A percentile compares a stretch with the other conserved stretches of the same genome.
Evolutionary conservation across 2,329 filamentous ascomycete genomes (phyloP).

Genomic region (Colletotrichum sp.): DNA sequence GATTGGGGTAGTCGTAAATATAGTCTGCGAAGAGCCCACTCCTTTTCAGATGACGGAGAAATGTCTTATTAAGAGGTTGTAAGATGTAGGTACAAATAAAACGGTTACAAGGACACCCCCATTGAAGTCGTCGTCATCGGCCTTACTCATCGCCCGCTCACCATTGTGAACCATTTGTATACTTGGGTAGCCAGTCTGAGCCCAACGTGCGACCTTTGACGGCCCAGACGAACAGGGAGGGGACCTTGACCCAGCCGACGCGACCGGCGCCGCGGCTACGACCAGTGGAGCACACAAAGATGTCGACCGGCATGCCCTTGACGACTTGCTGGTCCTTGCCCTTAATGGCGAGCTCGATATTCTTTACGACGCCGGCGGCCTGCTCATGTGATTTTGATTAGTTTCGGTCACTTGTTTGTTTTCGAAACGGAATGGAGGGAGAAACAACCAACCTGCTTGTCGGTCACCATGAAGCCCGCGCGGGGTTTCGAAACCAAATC

Average conservation of each 20-base stretch:
- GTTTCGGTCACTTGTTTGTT: background rate
- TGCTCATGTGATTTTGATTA: constrained; percentile 20
- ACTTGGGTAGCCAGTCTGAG: constrained; percentile 46
- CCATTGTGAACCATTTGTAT: constrained; percentile 53
- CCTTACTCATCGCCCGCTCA: constrained; percentile 27
- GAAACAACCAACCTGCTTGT: constrained; percentile 50
- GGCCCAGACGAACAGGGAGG: constrained; percentile 55
- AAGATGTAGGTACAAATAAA: background rate
- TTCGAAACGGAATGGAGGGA: background rate
- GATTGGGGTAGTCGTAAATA: background rate
- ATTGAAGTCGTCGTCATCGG: background rate
- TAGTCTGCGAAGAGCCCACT: background rate
- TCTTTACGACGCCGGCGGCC: constrained; percentile 58
- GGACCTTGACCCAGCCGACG: constrained; percentile 49
- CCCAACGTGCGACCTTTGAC: constrained; percentile 59
- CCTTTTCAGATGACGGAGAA: background rate
- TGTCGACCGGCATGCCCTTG: constrained; percentile 53
- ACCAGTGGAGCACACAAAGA: constrained; percentile 53
- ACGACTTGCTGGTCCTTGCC: constrained; percentile 48
- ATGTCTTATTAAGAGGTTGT: background rate
- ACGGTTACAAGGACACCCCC: background rate
- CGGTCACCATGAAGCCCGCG: constrained; percentile 65
- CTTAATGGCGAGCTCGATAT: constrained; percentile 53
- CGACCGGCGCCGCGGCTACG: constrained; percentile 56
- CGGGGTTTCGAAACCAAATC: constrained; percentile 57